Evolutionary conservation across 2,329 filamentous ascomycete species (phyloP).

Genomic region (Exophiala viscosa): DNA sequence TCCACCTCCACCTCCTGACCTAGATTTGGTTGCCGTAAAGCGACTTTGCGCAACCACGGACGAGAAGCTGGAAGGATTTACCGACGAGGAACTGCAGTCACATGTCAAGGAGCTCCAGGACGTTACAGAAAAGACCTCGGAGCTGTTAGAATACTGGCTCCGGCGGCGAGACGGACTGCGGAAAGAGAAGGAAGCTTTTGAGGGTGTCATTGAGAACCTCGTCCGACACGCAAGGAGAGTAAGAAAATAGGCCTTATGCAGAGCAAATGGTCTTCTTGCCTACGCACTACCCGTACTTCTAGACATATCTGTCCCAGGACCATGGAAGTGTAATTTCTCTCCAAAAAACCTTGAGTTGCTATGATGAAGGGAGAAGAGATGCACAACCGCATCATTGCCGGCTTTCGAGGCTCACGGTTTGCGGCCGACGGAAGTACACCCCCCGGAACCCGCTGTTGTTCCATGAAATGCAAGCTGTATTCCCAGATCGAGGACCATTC

Average conservation of each 20-base stretch:
- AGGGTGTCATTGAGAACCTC: slow-evolving; percentile 93
- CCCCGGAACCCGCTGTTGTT: too few relatives aligned
- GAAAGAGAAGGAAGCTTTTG: slow-evolving; percentile 88
- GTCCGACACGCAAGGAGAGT: slow-evolving; percentile 87
- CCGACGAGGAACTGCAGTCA: slow-evolving; percentile 66
- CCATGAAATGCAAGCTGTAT: too few relatives aligned
- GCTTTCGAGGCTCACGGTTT: too few relatives aligned
- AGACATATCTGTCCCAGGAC: too few relatives aligned
- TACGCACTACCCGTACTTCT: too few relatives aligned
- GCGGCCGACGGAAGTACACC: too few relatives aligned
- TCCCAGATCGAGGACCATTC: too few relatives aligned
- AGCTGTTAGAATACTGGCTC: slow-evolving; percentile 83
- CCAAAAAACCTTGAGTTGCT: too few relatives aligned
- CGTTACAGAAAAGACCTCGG: slow-evolving; percentile 67
- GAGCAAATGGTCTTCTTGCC: not conserved
- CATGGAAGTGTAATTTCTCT: too few relatives aligned
- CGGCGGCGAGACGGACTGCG: slow-evolving; percentile 80
- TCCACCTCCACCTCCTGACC: slow-evolving; percentile 58
- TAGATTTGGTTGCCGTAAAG: slow-evolving; percentile 74
- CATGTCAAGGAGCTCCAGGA: slow-evolving; percentile 69
- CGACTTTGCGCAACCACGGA: slow-evolving; percentile 80
- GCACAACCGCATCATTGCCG: too few relatives aligned
- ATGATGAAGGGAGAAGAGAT: too few relatives aligned
- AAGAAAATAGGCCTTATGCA: slow-evolving; percentile 51
- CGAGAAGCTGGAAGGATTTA: slow-evolving; percentile 75